Evolutionary conservation across 306 rosid genomes (phyloP), one percentile per base, ranked within the genome.

Genomic region (Citrullus colocynthis): DNA sequence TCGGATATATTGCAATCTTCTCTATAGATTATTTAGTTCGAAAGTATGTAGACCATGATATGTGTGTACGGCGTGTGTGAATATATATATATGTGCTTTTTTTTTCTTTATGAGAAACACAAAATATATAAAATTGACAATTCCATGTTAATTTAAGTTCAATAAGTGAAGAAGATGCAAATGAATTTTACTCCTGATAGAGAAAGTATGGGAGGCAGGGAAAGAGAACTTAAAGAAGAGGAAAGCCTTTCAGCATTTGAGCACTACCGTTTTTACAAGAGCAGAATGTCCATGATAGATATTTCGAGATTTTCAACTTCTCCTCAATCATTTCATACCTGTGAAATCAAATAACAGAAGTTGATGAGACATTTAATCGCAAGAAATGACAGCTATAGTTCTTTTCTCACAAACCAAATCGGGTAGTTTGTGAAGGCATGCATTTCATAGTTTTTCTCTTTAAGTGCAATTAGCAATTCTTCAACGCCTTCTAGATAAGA

Each of bases 401-500:
- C 6, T 36, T 11, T 55, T 80, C 21, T 45, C 71, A 73, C 87
- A 80, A 78, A 92, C 98, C 98, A 94, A 81, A 78, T 81, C 49
- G 98, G 98, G 83, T 95, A 95, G 86, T 95, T 95, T 3, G 98
- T 92, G 88, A 90, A 95, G 52, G 98, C 96, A 78, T 95, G 98
- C 91, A 95, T 95, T 87, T 92, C 96, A 44, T 89, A 92, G 84
- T 89, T 87, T 67, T 83, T 86, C 82, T 82, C 76, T 87, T 89
- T 92, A 65, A 95, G 85, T 58, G 82, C 79, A 76, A 74, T 67
- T 86, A 94, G 97, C 88, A 94, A 79, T 82, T 88, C 88, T 83
- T 95, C 96, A 62, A 89, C 70, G 67, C 93, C 97, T 76, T 88
- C 91, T 49, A 90, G 55, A 87, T 84, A 95, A 66, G 88, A 89